Percentiles rank a stretch among this genome's conserved stretches.
Conservation (phyloP, 768 basidiomycete species). For the Auriscalpium orientale region DNA sequence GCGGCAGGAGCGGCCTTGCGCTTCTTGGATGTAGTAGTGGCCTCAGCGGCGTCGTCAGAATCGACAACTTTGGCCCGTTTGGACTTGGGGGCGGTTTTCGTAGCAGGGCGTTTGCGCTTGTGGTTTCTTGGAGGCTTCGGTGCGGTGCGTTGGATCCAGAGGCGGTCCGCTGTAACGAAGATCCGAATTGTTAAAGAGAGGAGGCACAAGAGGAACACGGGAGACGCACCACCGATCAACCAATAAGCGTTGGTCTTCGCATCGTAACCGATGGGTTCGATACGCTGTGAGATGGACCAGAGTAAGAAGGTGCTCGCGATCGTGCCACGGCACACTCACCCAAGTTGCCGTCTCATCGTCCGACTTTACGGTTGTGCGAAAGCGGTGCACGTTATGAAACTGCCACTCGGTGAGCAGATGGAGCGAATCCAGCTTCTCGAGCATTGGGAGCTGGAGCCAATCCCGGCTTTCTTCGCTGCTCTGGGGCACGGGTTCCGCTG, state of each 20-base stretch:
- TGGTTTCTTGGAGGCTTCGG: conserved; percentile 37
- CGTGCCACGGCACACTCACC: conserved; percentile 38
- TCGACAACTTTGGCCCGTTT: conserved; percentile 17
- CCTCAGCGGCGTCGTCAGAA: conserved; percentile 18
- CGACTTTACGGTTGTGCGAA: conserved; percentile 66
- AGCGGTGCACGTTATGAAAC: conserved; percentile 66
- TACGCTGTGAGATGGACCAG: conserved; percentile 41
- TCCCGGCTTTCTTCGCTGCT: conserved; percentile 39
- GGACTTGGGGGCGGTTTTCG: conserved; percentile 22
- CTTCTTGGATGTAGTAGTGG: conserved; percentile 16
- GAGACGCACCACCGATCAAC: conserved; percentile 66
- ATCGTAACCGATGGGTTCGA: conserved; percentile 83
- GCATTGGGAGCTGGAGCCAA: conserved; percentile 68
- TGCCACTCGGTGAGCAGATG: conserved; percentile 79
- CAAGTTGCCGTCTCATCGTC: conserved; percentile 74
- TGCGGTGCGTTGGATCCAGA: conserved; percentile 78
- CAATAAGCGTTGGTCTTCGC: conserved; percentile 74
- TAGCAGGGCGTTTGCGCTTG: conserved; percentile 32
- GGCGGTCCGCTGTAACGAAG: conserved; percentile 55
- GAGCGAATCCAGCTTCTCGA: conserved; percentile 66
- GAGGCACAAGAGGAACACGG: not conserved
- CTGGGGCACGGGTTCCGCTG: conserved; percentile 3
- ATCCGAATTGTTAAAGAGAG: not conserved
- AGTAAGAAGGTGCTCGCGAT: not conserved
- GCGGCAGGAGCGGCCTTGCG: conserved; percentile 11